Percentiles rank a stretch among this genome's conserved stretches.
Evolutionary conservation across 202 grass and related monocot genomes (phyloP).

Genomic region (Cymbopogon flexuosus): DNA sequence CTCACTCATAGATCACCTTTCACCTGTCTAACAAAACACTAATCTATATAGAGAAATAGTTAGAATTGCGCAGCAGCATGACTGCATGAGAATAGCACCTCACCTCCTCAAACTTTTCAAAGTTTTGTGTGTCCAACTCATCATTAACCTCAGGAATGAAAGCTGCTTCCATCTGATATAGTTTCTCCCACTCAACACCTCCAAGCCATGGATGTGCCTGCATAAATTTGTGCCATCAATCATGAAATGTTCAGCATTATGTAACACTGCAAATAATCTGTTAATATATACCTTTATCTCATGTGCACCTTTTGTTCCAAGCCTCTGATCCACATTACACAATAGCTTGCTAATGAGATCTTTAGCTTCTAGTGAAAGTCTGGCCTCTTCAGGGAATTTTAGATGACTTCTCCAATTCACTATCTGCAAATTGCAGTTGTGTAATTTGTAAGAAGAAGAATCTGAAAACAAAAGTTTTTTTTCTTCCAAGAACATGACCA

Average conservation of each 20-base stretch:
- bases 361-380: constrained; percentile 59
- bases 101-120: constrained; percentile 92
- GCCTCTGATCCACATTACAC: constrained; percentile 67
- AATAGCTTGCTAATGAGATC: constrained; percentile 64
- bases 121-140: constrained; percentile 92
- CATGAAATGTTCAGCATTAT: background rate
- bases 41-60: background rate
- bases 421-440: constrained; percentile 47
- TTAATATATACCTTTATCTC: constrained; percentile 57
- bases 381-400: constrained; percentile 78
- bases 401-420: constrained; percentile 81
- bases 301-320: constrained; percentile 74
- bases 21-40: background rate
- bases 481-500: background rate
- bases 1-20: background rate
- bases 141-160: constrained; percentile 82
- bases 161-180: constrained; percentile 86
- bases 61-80: background rate
- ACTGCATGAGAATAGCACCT: constrained; percentile 3
- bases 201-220: constrained; percentile 90
- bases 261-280: background rate
- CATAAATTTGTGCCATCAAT: constrained; percentile 4
- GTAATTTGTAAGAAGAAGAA: constrained; percentile 14
- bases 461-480: background rate
- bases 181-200: constrained; percentile 65